These are phyloP conservation scores for Phaeosphaeria sp. DNA, from an alignment of 2,329 filamentous ascomycete species.

Conservation along the genomic window DNA sequence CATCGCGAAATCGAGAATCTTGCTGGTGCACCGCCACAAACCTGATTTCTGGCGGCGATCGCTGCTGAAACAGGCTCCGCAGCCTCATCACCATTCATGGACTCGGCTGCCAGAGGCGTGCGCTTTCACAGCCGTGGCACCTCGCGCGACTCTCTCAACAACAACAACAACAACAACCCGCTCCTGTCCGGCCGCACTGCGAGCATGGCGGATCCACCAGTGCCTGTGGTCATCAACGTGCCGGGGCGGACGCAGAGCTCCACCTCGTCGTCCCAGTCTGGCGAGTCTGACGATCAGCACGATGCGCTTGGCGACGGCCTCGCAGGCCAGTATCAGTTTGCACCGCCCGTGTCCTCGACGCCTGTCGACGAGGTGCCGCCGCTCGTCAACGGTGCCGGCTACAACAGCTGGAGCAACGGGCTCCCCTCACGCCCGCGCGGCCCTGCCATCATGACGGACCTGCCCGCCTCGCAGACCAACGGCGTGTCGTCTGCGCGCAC, in stretches of 20 bases:
- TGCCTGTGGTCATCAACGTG: constrained; percentile 40
- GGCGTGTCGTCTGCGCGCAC: constrained; percentile 28
- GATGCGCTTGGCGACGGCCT: constrained; percentile 53
- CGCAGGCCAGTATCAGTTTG: constrained; percentile 50
- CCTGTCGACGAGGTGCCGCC: constrained; percentile 45
- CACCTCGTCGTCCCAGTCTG: constrained; percentile 53
- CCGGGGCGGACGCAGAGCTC: constrained; percentile 43
- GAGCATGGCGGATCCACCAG: constrained; percentile 33
- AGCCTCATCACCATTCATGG: background rate
- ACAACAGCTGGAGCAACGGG: constrained; percentile 31
- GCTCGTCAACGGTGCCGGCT: constrained; percentile 26
- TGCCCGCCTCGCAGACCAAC: constrained; percentile 36
- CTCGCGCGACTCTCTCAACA: constrained; percentile 29
- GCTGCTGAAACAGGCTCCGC: constrained; percentile 9
- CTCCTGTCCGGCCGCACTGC: constrained; percentile 19
- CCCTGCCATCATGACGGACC: constrained; percentile 34
- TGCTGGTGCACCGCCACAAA: constrained; percentile 17
- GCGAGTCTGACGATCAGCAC: constrained; percentile 53
- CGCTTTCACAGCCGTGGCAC: constrained; percentile 16
- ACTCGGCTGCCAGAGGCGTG: constrained; percentile 22
- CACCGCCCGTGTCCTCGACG: constrained; percentile 43
- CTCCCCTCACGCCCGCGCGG: constrained; percentile 30
- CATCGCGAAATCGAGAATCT: background rate
- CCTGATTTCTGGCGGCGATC: constrained; percentile 14
- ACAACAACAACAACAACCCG: constrained; percentile 8